Evolutionary conservation across 306 rosid species (phyloP).

Genomic region (Sicyos edulis): DNA sequence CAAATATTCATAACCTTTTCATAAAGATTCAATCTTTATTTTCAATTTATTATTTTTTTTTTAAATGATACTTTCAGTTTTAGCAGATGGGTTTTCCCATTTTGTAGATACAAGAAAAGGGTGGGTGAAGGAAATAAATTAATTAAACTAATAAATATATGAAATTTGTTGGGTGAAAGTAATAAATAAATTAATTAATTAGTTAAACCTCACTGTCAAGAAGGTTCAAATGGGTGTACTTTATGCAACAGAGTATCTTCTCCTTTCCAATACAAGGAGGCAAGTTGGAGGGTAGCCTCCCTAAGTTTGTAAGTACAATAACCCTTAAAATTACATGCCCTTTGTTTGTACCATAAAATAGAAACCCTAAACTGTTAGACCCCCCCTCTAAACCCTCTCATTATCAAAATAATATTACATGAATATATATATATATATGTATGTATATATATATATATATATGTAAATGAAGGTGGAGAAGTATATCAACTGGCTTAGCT

Average conservation of each 20-base stretch:
- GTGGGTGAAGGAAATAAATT: no score
- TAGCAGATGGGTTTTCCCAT: background rate
- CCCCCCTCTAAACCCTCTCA: background rate
- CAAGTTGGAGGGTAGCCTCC: constrained; percentile 15
- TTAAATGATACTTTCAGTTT: background rate
- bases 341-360: constrained; percentile 22
- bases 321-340: background rate
- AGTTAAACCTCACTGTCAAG: background rate
- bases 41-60: background rate
- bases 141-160: no score
- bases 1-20: background rate
- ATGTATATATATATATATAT: background rate
- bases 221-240: constrained; percentile 19
- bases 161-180: background rate
- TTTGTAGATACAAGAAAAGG: background rate
- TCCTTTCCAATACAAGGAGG: constrained; percentile 19
- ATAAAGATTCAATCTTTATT: background rate
- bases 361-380: constrained; percentile 43
- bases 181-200: background rate
- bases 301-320: constrained; percentile 2
- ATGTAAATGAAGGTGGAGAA: no score
- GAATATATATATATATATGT: no score
- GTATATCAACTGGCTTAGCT: no score
- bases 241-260: constrained; percentile 21
- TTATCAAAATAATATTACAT: background rate